Percentiles rank a stretch among this genome's conserved stretches.
Evolutionary conservation across 805 yeast genomes (phyloP).

Genomic region (Grigorovia yakushimaensis): DNA sequence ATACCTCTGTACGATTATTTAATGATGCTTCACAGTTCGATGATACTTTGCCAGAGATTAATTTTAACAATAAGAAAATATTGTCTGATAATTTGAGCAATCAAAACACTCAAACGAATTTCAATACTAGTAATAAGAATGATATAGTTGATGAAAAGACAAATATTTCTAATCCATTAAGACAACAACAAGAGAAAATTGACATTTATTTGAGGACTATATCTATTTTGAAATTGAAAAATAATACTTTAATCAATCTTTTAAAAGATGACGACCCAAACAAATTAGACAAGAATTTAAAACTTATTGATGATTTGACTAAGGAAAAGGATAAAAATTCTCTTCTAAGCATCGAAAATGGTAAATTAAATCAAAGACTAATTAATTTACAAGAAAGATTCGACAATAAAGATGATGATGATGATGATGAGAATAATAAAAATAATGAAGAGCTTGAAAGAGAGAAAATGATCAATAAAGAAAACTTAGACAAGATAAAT

Average conservation of each 20-base stretch:
- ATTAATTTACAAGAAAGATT: conserved; percentile 1
- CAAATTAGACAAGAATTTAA: conserved; percentile 2
- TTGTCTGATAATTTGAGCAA: not conserved
- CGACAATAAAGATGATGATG: conserved; percentile 1
- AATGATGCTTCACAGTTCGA: conserved; percentile 27
- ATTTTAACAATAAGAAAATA: conserved; percentile 1
- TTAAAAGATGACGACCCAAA: conserved; percentile 12
- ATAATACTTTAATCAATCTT: conserved; percentile 23
- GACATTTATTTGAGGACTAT: conserved; percentile 19
- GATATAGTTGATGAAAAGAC: conserved; percentile 10
- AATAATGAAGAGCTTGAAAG: conserved; percentile 1
- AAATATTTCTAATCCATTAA: conserved; percentile 23
- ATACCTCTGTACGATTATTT: conserved; percentile 19
- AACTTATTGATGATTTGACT: conserved; percentile 2
- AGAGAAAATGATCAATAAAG: conserved; percentile 3
- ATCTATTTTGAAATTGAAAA: conserved; percentile 20
- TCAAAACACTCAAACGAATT: not conserved
- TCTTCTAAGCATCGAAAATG: not conserved
- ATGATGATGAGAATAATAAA: not conserved
- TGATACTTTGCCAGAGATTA: conserved; percentile 22
- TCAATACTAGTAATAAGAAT: not conserved
- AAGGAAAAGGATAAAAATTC: conserved; percentile 4
- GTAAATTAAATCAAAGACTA: conserved; percentile 1
- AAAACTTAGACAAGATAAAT: conserved; percentile 3
- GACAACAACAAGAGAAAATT: conserved; percentile 23